Base-by-base conservation (phyloP, 2,329 filamentous ascomycete genomes). In the Aspergillus nomiae region DNA sequence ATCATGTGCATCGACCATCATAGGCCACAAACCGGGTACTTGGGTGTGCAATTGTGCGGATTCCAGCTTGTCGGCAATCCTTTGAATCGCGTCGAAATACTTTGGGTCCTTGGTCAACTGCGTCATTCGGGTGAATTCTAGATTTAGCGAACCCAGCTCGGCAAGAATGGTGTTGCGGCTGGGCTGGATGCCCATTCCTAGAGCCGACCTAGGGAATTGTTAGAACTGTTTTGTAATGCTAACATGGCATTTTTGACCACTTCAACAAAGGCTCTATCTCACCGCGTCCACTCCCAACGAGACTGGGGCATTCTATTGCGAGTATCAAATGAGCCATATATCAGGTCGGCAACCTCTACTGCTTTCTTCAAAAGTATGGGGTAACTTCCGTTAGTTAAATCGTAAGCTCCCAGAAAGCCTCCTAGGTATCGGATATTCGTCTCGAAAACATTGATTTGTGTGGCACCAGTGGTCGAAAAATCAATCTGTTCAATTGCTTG, bases 351-450 rank as follows among this genome's bases (percentile, higher is more conserved):
- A 19, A 95, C 85, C 76, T 94, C 90, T n/a, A 88, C 84, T 0
- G 92, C 91, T 79, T 96, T 95, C 63, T 88, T 85, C 24, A 96
- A 83, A 16, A 96, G 82, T 34, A 91, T 83, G 26, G 85, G 82
- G 72, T 96, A 90, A 64, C 82, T 83, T 1, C 85, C 88, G n/a
- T 87, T 87, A 62, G 90, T 93, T 60, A 97, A 83, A 78, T 98
- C 94, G 75, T 94, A 96, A 16, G 94, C 94, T 30, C 88, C 89
- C 54, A 98, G 74, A 43, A 98, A 82, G 0, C 94, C 94, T 30
- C 94, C 94, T 14, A 98, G 84, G 72, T 97, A 97, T 59, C 94
- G 87, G 72, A 98, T 97, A 21, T 89, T 92, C 0, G 93, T 96
- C 78, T 97, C 94, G 70, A 97, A 97, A 10, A 96, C 86, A 53